Base-by-base conservation (phyloP, 805 yeast genomes). In the Metschnikowia cubensis region DNA sequence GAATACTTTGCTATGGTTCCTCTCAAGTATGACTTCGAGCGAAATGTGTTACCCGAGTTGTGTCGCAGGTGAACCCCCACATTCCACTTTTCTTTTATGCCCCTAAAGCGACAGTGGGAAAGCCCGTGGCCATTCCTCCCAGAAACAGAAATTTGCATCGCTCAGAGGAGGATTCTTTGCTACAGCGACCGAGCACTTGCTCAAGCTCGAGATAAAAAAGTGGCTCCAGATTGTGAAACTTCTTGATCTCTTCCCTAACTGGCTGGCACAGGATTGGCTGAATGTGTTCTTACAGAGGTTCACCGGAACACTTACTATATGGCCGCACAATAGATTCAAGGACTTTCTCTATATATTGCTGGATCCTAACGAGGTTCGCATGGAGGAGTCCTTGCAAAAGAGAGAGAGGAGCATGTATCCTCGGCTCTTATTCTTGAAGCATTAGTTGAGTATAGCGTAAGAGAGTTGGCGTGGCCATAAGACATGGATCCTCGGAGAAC, bases 51-150 rank as follows among this genome's bases (percentile, higher is more conserved):
- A n/a, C n/a, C n/a, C n/a, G n/a, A 6, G 74, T 87, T 37, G 94
- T 87, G 17, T 83, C 89, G 17, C 95, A 87, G 68, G 92, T 87
- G 6, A 87, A 87, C 63, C 94, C 95, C 0, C 95, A 87, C 63
- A 84, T 87, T 32, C 77, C 86, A 41, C 70, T 87, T 18, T 87
- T 87, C 67, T 84, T 83, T 59, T 87, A 80, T 61, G 86, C 89
- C 6, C 89, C 92, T 21, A 77, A 84, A 57, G 95, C 94, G 1
- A 82, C 88, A 2, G 87, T 87, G 15, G 95, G 95, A 0, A 73
- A 85, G 50, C 95, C 95, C 0, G 88, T 87, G 20, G 76, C 85
- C 0, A 68, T 79, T 13, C 59, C 75, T 0, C 74, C 6, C 52
- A 58, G 31, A 60, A 55, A 17, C 67, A 65, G 43, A 65, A 63